Base-by-base conservation (phyloP, 495 filamentous ascomycete genomes). In the Niebla homalea region DNA sequence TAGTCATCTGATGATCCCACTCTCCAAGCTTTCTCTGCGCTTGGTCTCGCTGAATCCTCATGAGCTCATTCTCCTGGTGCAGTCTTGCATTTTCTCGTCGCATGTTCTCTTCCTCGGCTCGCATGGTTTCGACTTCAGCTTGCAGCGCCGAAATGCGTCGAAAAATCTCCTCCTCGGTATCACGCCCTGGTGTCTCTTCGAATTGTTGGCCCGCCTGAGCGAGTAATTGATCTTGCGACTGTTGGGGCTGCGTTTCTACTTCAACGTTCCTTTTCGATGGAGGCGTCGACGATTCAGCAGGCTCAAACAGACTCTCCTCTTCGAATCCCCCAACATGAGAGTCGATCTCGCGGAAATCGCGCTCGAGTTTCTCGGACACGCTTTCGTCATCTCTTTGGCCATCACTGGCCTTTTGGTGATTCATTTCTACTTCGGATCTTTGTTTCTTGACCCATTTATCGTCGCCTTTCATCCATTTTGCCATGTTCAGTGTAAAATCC, bases 401-500 rank as follows among this genome's bases (percentile, higher is more conserved):
- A 32, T 32, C 29, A 7, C 14, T 32, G 8, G 53, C 49, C 15
- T 26, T 38, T 10, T 32, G 16, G 12, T 1, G 7, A 7, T 40
- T 43, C 12, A 58, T 55, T 29, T 16, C 12, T n/a, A 53, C 55
- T 16, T 59, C 46, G 2, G 45, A 52, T 3, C 58, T 51, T 1
- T 60, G 49, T 23, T 57, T 50, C 23, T 62, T 48, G 48, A 64
- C 50, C 42, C 52, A 53, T 40, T 63, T 58, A 11, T 62, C 53
- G 3, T 68, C 64, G 5, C 69, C 70, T 54, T 67, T 63, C 45
- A 76, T 59, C 51, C 73, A 76, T 42, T 66, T 65, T 39, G 73
- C 71, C 52, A 76, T 47, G 44, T 75, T 72, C 22, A 68, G 57
- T 0, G 73, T 76, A 32, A 76, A 76, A 51, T 76, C 73, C 32